Conservation (phyloP, 176 grass and related monocot species). For the Avena sativa region DNA sequence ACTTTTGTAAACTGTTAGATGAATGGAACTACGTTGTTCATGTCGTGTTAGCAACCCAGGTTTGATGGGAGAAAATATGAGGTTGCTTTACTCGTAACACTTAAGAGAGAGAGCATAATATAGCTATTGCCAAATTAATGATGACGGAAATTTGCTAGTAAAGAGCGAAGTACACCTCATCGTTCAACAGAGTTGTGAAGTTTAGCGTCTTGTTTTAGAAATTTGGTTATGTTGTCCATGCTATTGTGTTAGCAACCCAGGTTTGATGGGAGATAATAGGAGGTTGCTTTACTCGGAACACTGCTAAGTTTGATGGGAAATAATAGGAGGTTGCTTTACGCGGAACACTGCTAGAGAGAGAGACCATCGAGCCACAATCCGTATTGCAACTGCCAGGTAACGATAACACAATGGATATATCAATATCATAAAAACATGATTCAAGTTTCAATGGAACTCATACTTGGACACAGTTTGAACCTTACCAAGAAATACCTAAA, state of each 20-base stretch:
- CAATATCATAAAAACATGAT: not conserved
- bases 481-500: not conserved
- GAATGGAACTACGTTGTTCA: not conserved
- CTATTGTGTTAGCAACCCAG: constrained; percentile 2
- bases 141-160: not conserved
- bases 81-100: too few relatives aligned
- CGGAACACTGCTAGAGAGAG: not conserved
- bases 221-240: not conserved
- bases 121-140: constrained; percentile 7
- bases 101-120: too few relatives aligned
- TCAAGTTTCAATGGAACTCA: not conserved
- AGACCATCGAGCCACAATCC: not conserved
- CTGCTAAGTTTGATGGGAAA: not conserved
- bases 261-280: not conserved
- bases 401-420: not conserved
- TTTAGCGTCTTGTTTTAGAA: not conserved
- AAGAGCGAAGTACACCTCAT: not conserved
- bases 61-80: too few relatives aligned
- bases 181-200: not conserved
- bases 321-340: not conserved
- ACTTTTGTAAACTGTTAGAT: not conserved
- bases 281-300: constrained; percentile 5
- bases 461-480: not conserved
- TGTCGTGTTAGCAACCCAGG: too few relatives aligned
- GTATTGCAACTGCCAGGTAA: not conserved